Percentiles rank a stretch among this genome's conserved stretches.
Evolutionary conservation across 345 rosid species (phyloP).

Genomic region (Noccaea caerulescens): DNA sequence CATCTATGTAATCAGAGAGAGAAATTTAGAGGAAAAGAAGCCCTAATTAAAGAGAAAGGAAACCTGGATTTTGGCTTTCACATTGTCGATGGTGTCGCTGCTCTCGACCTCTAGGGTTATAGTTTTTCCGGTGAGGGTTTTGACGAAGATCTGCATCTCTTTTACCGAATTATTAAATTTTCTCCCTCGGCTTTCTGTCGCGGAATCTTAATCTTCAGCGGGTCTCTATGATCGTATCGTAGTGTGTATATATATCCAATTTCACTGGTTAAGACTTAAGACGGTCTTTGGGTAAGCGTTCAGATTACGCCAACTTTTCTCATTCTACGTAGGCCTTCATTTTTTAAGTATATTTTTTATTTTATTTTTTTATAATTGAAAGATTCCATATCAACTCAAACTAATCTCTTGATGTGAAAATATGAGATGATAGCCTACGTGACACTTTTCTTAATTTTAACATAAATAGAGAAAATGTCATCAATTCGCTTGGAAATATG

Average conservation of each 20-base stretch:
- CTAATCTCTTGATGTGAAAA: no score
- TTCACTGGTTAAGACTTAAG: neutral
- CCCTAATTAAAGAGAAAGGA: neutral
- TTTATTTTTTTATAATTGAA: no score
- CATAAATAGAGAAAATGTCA: neutral
- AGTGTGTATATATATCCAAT: neutral
- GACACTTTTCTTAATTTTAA: no score
- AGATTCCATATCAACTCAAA: no score
- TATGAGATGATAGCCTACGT: no score
- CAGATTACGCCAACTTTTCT: constrained; percentile 34
- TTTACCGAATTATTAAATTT: neutral
- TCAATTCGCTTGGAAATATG: neutral
- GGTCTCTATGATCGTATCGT: neutral
- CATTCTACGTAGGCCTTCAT: constrained; percentile 5
- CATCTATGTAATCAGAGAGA: neutral
- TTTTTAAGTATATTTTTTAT: neutral
- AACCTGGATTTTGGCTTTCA: constrained; percentile 66
- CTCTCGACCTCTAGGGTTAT: constrained; percentile 67
- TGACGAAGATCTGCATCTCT: constrained; percentile 64
- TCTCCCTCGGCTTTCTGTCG: neutral
- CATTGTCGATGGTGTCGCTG: constrained; percentile 62
- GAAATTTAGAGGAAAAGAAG: neutral
- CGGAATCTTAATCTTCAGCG: neutral
- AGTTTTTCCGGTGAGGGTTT: constrained; percentile 63
- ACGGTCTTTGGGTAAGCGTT: constrained; percentile 33